Conservation (phyloP, 345 rosid species). For the Anastatica hierochuntica region DNA sequence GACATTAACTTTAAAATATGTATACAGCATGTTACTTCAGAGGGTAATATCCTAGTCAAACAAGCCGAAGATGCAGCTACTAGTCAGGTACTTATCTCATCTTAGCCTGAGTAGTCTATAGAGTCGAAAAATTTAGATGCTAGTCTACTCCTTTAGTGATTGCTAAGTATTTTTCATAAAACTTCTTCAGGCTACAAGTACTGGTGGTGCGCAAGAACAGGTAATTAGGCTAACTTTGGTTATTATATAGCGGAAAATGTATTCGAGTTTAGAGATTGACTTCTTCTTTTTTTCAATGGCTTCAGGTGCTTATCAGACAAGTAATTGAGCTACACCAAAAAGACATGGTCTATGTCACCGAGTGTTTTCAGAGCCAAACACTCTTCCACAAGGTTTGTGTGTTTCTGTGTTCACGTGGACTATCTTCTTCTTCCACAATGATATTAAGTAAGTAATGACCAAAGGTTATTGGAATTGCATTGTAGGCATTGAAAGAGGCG, state of each 20-base stretch:
- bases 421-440: not conserved
- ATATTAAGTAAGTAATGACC: no score
- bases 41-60: slow-evolving; percentile 62
- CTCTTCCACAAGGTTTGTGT: slow-evolving; percentile 16
- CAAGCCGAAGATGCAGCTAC: slow-evolving; percentile 76
- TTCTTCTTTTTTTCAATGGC: not conserved
- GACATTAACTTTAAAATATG: no score
- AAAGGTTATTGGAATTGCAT: not conserved
- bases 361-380: slow-evolving; percentile 5
- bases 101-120: no score
- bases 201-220: slow-evolving; percentile 39
- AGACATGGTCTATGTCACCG: slow-evolving; percentile 10
- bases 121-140: not conserved
- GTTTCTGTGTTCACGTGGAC: not conserved
- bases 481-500: slow-evolving; percentile 25
- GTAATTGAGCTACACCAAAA: slow-evolving; percentile 57
- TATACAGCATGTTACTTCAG: slow-evolving; percentile 57
- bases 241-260: no score
- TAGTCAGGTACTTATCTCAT: not conserved
- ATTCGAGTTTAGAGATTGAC: not conserved
- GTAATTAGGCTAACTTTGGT: no score
- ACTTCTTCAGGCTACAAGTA: not conserved
- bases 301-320: slow-evolving; percentile 48
- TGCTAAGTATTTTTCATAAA: not conserved
- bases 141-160: not conserved